phyloP scores from a whole-genome alignment of 768 basidiomycete species.

The Neoboletus subvelutipes region DNA sequence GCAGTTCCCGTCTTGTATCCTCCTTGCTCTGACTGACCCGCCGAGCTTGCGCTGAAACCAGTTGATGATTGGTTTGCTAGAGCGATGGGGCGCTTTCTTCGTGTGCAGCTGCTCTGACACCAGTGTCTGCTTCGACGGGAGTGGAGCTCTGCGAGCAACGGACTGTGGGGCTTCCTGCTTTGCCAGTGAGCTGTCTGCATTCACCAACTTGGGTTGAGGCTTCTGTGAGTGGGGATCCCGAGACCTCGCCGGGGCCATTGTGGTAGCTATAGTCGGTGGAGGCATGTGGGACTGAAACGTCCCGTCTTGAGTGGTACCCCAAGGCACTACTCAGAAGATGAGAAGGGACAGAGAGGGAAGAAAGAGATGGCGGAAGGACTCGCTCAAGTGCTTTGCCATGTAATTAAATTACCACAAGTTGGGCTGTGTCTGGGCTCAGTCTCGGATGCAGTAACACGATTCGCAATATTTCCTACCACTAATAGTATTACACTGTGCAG shows the following conservation, averaged over 20 bases:
- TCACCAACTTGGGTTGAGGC: conserved; percentile 13
- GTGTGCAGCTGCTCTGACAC: conserved; percentile 37
- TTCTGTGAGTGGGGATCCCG: conserved; percentile 16
- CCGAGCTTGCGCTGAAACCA: conserved; percentile 89
- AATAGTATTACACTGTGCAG: neutral
- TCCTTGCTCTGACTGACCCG: conserved; percentile 60
- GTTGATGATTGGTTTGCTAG: conserved; percentile 84
- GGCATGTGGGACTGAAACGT: conserved; percentile 15
- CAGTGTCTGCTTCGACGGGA: conserved; percentile 24
- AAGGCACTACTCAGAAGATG: neutral
- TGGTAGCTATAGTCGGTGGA: conserved; percentile 10
- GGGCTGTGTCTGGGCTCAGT: conserved; percentile 8
- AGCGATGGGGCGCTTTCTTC: conserved; percentile 66
- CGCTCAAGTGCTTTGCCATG: conserved; percentile 5
- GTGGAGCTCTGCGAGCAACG: conserved; percentile 18
- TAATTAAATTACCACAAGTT: conserved; percentile 2
- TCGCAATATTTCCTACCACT: conserved; percentile 4
- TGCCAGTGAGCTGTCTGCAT: conserved; percentile 5
- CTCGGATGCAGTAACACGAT: conserved; percentile 21
- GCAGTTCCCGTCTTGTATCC: conserved; percentile 38
- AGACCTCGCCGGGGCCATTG: conserved; percentile 13
- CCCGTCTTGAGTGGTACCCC: neutral
- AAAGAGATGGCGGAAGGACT: neutral
- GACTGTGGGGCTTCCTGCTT: conserved; percentile 19
- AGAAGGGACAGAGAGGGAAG: neutral